A percentile compares a stretch with the other conserved stretches of the same genome.
These are phyloP conservation scores for Canavalia ensiformis DNA, from an alignment of 306 rosid species.

Conservation along the genomic window DNA sequence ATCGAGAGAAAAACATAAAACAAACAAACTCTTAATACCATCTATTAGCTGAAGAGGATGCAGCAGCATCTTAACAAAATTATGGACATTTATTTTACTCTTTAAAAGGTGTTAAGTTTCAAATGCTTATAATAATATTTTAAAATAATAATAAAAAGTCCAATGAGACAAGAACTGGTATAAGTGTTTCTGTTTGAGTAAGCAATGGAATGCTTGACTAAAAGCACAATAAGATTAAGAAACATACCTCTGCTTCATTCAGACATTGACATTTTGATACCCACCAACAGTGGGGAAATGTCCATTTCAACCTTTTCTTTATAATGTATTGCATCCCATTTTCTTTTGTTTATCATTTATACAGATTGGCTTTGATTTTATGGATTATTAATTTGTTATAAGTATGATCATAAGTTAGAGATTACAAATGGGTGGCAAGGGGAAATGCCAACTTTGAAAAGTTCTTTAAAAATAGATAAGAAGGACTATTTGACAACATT, in stretches of 20 bases:
- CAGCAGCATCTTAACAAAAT: too few relatives aligned
- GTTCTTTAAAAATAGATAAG: neutral
- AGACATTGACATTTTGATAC: slow-evolving; percentile 1
- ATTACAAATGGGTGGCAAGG: slow-evolving; percentile 27
- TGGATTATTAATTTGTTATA: slow-evolving; percentile 37
- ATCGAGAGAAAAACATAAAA: too few relatives aligned
- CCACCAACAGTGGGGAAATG: slow-evolving; percentile 18
- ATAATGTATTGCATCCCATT: slow-evolving; percentile 1
- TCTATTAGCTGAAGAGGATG: too few relatives aligned
- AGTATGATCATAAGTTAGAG: slow-evolving; percentile 26
- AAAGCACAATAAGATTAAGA: neutral
- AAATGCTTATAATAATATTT: too few relatives aligned
- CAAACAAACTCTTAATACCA: too few relatives aligned
- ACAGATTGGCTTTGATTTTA: slow-evolving; percentile 48
- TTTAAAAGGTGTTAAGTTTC: too few relatives aligned
- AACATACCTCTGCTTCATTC: neutral
- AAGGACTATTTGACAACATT: neutral
- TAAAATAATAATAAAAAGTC: too few relatives aligned
- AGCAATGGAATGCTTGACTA: slow-evolving; percentile 36
- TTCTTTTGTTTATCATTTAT: slow-evolving; percentile 3
- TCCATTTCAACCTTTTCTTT: slow-evolving; percentile 27
- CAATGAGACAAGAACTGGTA: too few relatives aligned
- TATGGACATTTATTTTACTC: too few relatives aligned
- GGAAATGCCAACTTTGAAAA: slow-evolving; percentile 11
- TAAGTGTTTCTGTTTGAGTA: neutral